These are phyloP conservation scores for Metarhizium humberi DNA, from an alignment of 2,329 filamentous ascomycete species.

Conservation along the genomic window DNA sequence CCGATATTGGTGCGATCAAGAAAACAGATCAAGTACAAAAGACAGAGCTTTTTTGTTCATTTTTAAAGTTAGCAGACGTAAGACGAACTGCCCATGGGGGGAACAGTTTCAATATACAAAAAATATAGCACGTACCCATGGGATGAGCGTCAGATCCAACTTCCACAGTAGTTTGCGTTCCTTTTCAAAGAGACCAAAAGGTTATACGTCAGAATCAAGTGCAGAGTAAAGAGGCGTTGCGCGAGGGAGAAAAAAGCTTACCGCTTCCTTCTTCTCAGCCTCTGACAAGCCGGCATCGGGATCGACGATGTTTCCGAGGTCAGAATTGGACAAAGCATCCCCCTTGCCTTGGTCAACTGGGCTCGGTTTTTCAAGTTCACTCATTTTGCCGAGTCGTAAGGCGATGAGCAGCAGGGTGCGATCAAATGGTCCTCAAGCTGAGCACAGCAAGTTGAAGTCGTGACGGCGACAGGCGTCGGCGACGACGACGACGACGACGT, in stretches of 20 bases:
- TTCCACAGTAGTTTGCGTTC: constrained; percentile 54
- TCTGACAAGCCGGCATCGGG: constrained; percentile 54
- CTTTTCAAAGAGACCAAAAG: constrained; percentile 24
- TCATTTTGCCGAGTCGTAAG: constrained; percentile 16
- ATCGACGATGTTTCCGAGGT: constrained; percentile 20
- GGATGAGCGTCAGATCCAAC: constrained; percentile 51
- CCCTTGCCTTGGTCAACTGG: constrained; percentile 10
- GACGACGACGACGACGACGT: neutral
- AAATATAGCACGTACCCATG: constrained; percentile 33
- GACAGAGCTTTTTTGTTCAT: constrained; percentile 38
- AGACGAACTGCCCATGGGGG: too few species aligned
- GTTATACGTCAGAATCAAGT: neutral
- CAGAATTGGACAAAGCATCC: constrained; percentile 19
- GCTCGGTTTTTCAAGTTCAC: constrained; percentile 20
- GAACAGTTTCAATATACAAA: neutral
- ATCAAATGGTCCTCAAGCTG: neutral
- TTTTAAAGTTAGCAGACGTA: neutral
- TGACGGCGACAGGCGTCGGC: neutral
- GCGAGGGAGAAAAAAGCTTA: constrained; percentile 26
- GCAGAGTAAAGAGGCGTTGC: neutral
- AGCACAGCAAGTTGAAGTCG: neutral
- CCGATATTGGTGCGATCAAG: constrained; percentile 73
- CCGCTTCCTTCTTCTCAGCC: constrained; percentile 52
- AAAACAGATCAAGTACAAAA: constrained; percentile 68
- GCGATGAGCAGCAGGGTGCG: neutral